These are phyloP conservation scores for Vicia faba DNA, from an alignment of 306 rosid genomes.

Conservation along the genomic window DNA sequence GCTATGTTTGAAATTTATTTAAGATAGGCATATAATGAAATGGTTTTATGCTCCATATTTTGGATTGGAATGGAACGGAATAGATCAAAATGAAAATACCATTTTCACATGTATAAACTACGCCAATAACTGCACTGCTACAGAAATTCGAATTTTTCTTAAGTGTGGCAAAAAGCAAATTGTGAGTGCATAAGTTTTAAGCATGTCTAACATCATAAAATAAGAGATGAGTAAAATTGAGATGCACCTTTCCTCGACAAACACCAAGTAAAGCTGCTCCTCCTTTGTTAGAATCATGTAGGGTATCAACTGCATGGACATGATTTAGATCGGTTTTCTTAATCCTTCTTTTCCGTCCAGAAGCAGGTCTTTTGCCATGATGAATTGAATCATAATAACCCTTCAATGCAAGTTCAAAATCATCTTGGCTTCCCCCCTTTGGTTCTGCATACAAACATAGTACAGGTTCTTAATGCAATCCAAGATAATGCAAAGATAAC, in stretches of 20 bases:
- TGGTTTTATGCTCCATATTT: conserved; percentile 3
- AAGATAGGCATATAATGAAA: not conserved
- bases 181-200: conserved; percentile 14
- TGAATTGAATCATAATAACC: conserved; percentile 73
- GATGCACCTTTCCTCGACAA: conserved; percentile 89
- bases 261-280: conserved; percentile 95
- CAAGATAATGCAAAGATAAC: conserved; percentile 27
- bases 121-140: not conserved
- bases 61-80: conserved; percentile 7
- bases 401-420: conserved; percentile 74
- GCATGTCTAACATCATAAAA: conserved; percentile 23
- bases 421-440: conserved; percentile 85
- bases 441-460: conserved; percentile 66
- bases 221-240: conserved; percentile 19
- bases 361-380: conserved; percentile 48
- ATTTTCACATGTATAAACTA: not conserved
- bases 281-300: conserved; percentile 50
- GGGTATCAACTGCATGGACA: conserved; percentile 42
- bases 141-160: conserved; percentile 15
- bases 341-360: conserved; percentile 60
- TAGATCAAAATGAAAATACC: conserved; percentile 19
- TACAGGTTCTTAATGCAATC: conserved; percentile 31
- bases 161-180: conserved; percentile 24
- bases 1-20: not conserved
- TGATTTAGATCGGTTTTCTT: conserved; percentile 51